A percentile compares a stretch with the other conserved stretches of the same genome.
Evolutionary conservation across 371 early-diverging fungal genomes (phyloP).

Genomic region (Mucor indicus): DNA sequence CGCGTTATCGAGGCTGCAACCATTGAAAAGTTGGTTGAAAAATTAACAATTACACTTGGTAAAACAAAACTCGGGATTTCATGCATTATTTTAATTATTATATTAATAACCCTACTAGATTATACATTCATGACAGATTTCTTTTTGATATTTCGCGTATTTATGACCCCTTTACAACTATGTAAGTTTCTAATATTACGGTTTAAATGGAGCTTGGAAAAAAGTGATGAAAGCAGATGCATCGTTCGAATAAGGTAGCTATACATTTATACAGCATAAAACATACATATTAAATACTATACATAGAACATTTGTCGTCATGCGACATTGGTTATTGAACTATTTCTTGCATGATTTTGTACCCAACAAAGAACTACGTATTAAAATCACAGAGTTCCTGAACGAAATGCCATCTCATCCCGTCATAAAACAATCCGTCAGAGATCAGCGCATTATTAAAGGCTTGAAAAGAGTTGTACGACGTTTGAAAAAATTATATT

Average conservation of each 20-base stretch:
- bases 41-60: slow-evolving; percentile 63
- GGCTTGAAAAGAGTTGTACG: slow-evolving; percentile 44
- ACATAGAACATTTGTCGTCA: slow-evolving; percentile 60
- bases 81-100: neutral
- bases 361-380: slow-evolving; percentile 45
- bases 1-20: slow-evolving; percentile 57
- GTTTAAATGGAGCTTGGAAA: slow-evolving; percentile 58
- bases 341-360: slow-evolving; percentile 67
- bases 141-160: slow-evolving; percentile 66
- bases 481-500: slow-evolving; percentile 46
- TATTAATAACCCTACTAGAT: slow-evolving; percentile 32
- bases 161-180: slow-evolving; percentile 56
- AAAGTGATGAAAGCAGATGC: slow-evolving; percentile 52
- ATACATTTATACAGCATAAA: neutral
- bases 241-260: slow-evolving; percentile 59
- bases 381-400: slow-evolving; percentile 39
- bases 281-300: too few species aligned
- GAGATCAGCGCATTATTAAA: slow-evolving; percentile 56
- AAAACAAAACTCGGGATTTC: slow-evolving; percentile 1
- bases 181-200: slow-evolving; percentile 58
- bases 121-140: slow-evolving; percentile 72
- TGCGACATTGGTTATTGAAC: slow-evolving; percentile 68
- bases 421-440: slow-evolving; percentile 37
- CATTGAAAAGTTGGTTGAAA: slow-evolving; percentile 61
- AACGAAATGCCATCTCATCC: slow-evolving; percentile 43